These are phyloP conservation scores for Vanrija sp. DNA, from an alignment of 1,284 basidiomycete genomes.

Conservation along the genomic window DNA sequence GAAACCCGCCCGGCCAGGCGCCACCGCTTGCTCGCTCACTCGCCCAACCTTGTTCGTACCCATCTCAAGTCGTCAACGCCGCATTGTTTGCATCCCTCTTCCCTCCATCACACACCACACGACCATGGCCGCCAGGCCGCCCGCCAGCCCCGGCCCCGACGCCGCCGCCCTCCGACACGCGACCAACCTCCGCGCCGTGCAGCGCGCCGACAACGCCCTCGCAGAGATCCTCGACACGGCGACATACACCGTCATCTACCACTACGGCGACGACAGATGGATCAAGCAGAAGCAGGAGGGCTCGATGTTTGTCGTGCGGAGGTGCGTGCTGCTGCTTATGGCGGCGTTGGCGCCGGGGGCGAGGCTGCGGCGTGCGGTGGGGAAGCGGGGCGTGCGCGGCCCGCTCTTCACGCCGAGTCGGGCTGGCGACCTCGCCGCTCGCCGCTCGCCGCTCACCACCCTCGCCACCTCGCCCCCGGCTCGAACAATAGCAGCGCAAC, in stretches of 20 bases:
- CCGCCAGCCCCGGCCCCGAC: too few species aligned
- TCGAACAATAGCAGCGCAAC: not conserved
- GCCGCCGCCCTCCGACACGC: conserved; percentile 11
- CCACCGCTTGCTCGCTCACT: too few species aligned
- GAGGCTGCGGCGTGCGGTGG: not conserved
- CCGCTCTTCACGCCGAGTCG: too few species aligned
- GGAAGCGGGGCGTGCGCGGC: not conserved
- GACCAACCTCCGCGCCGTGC: conserved; percentile 36
- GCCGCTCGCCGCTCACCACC: too few species aligned
- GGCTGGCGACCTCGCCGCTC: too few species aligned
- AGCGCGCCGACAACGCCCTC: conserved; percentile 35
- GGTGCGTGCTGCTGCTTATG: conserved; percentile 22
- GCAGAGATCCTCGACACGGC: conserved; percentile 37
- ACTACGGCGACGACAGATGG: conserved; percentile 32
- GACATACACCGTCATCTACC: conserved; percentile 38
- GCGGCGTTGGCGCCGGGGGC: not conserved
- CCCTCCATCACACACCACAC: too few species aligned
- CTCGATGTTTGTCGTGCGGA: conserved; percentile 37
- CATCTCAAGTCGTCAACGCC: too few species aligned
- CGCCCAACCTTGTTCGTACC: too few species aligned
- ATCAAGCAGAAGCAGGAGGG: conserved; percentile 46
- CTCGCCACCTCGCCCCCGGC: too few species aligned
- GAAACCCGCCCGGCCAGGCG: too few species aligned
- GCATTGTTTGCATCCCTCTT: too few species aligned
- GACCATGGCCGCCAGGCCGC: too few species aligned